A percentile compares a stretch with the other conserved stretches of the same genome.
Conservation (phyloP, 2,329 filamentous ascomycete genomes). For the Cordyceps fumosorosea region DNA sequence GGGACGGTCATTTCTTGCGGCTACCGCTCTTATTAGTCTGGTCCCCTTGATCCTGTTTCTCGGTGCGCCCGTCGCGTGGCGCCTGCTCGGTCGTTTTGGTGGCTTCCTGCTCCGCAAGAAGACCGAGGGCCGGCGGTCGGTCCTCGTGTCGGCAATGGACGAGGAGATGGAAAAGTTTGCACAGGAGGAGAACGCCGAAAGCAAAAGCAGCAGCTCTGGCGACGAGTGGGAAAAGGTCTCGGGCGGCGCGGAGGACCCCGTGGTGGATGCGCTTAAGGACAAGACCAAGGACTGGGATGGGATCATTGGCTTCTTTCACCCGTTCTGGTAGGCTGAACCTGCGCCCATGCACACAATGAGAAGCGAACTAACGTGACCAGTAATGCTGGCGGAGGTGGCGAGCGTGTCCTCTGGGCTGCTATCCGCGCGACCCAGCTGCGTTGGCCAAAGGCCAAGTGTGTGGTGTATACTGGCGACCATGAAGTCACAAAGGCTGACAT, state of each 20-base stretch:
- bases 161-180: conserved; percentile 36
- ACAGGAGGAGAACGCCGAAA: conserved; percentile 26
- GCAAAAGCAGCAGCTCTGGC: conserved; percentile 35
- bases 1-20: conserved; percentile 16
- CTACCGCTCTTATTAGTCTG: conserved; percentile 18
- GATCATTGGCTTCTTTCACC: conserved; percentile 93
- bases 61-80: conserved; percentile 29
- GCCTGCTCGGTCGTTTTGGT: conserved; percentile 36
- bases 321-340: conserved; percentile 69
- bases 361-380: conserved; percentile 35
- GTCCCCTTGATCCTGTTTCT: conserved; percentile 24
- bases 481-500: conserved; percentile 77
- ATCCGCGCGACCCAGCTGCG: conserved; percentile 83
- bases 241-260: conserved; percentile 33
- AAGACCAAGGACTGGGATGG: conserved; percentile 64
- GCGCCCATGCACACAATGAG: not conserved
- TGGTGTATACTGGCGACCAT: conserved; percentile 94
- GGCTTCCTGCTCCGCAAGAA: conserved; percentile 59
- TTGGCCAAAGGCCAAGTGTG: conserved; percentile 82
- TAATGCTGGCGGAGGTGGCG: conserved; percentile 92
- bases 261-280: conserved; percentile 26
- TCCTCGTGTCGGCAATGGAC: conserved; percentile 47
- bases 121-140: conserved; percentile 54
- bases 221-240: conserved; percentile 68
- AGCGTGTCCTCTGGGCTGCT: conserved; percentile 93